Conservation (phyloP, 176 grass and related monocot genomes). For the Carex parvula region DNA sequence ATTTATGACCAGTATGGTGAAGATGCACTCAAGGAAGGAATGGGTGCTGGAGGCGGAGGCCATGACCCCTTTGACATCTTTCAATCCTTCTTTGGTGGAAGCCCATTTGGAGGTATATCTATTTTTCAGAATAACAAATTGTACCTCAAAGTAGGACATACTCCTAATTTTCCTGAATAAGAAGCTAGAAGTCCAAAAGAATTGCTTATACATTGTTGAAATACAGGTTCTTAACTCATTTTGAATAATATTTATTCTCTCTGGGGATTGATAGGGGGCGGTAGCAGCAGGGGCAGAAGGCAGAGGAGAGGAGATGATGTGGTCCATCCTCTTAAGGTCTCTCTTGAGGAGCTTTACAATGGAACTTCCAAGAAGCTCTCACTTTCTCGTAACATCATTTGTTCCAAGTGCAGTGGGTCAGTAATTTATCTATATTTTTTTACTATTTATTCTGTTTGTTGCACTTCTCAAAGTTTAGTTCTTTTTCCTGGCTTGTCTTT, state of each 20-base stretch:
- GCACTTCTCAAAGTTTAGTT: background rate
- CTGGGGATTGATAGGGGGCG: constrained; percentile 37
- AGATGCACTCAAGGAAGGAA: constrained; percentile 92
- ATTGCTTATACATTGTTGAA: background rate
- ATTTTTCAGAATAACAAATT: background rate
- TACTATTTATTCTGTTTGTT: background rate
- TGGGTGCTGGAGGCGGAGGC: constrained; percentile 51
- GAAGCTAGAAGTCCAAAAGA: background rate
- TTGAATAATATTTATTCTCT: background rate
- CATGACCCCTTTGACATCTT: constrained; percentile 93
- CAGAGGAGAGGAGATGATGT: constrained; percentile 84
- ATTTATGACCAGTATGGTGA: constrained; percentile 91
- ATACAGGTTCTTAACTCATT: background rate
- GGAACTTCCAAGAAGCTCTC: constrained; percentile 79
- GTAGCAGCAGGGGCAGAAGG: constrained; percentile 68
- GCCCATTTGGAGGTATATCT: constrained; percentile 63
- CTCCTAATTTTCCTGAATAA: background rate
- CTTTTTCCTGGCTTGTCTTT: background rate
- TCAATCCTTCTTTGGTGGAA: constrained; percentile 70
- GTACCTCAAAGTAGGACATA: background rate
- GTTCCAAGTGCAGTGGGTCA: constrained; percentile 76
- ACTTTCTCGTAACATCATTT: constrained; percentile 67
- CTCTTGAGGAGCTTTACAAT: constrained; percentile 82
- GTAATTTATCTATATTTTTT: background rate
- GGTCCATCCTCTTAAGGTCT: constrained; percentile 71